A percentile compares a stretch with the other conserved stretches of the same genome.
These are phyloP conservation scores for Ophiocordyceps unilateralis DNA, from an alignment of 2,329 filamentous ascomycete genomes.

Conservation along the genomic window DNA sequence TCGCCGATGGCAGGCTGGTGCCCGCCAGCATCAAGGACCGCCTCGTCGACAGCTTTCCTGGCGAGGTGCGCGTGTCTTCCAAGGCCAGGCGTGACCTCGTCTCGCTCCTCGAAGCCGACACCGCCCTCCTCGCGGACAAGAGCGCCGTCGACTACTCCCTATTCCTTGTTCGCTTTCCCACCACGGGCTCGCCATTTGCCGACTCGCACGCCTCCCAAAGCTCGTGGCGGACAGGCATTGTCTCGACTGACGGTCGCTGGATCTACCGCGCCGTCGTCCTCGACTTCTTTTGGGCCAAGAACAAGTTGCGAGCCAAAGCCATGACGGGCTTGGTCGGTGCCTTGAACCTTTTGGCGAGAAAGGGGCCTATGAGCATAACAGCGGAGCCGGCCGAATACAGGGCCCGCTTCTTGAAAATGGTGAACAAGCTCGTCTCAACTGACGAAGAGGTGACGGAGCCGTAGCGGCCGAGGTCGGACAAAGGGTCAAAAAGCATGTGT, in stretches of 20 bases:
- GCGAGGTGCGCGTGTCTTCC: slow-evolving; percentile 40
- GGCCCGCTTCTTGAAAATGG: slow-evolving; percentile 32
- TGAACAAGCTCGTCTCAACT: slow-evolving; percentile 18
- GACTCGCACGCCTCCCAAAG: slow-evolving; percentile 6
- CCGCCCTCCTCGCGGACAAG: slow-evolving; percentile 38
- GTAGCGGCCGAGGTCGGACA: slow-evolving; percentile 4
- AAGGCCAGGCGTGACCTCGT: slow-evolving; percentile 39
- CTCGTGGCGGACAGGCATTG: slow-evolving; percentile 43
- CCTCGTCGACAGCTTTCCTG: slow-evolving; percentile 50
- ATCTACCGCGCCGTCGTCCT: slow-evolving; percentile 50
- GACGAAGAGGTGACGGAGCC: background rate
- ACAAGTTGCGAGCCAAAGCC: slow-evolving; percentile 46
- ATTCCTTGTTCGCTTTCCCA: slow-evolving; percentile 41
- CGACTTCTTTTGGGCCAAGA: slow-evolving; percentile 68
- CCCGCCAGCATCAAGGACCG: slow-evolving; percentile 47
- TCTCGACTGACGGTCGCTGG: slow-evolving; percentile 45
- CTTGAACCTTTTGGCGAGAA: slow-evolving; percentile 44
- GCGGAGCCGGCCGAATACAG: slow-evolving; percentile 52
- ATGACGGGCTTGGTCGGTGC: slow-evolving; percentile 48
- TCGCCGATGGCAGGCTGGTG: slow-evolving; percentile 44
- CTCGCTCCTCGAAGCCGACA: slow-evolving; percentile 40
- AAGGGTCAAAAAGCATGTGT: background rate
- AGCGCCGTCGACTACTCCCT: slow-evolving; percentile 64
- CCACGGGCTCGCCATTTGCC: background rate
- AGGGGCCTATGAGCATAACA: slow-evolving; percentile 61